Evolutionary conservation across 2,329 filamentous ascomycete genomes (phyloP), one percentile per base, ranked within the genome.

Genomic region (Allantophomopsis cytisporea): DNA sequence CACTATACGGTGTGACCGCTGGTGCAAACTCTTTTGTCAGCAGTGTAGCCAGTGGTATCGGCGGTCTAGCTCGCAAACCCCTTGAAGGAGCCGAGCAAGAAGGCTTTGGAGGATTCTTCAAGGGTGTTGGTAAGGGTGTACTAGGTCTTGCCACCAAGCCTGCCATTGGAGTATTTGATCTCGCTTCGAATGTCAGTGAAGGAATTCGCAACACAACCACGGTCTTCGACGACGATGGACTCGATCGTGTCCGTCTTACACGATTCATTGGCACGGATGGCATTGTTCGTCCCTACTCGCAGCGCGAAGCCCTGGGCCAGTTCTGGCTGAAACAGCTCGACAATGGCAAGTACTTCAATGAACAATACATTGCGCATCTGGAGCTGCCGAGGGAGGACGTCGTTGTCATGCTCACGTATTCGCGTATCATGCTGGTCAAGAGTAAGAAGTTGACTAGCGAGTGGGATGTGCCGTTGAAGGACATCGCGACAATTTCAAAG

Each of bases 281-380:
- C 32, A 84, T 98, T 43, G 88, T 98, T 28, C 81, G 89, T 3
- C 88, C 91, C 0, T 98, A 94, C 66, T 88, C 80, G 41, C 84
- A 94, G 56, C 84, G 91, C 36, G 91, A 98, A 66, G 88, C 91
- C 0, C 76, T 98, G 3, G 91, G 91, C 1, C 91, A 98, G 59
- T 95, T 86, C 66, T 98, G 91, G 93, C 78, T 98, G 47, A 98
- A 98, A 69, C 94, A 94, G 43, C 78, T 94, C 10, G 91, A 98
- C 61, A 91, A 95, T 47, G 91, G 91, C 45, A 91, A 88, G 59
- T 96, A 89, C 68, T 98, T 98, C 72, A 82, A 94, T 62, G 91
- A 98, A 60, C 75, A 86, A 56, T 98, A 98, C 64, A 91, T 98
- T 58, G 93, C 88, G 4, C 93, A 98, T 56, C 69, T 98, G 4